These are phyloP conservation scores for Dictyophora rubrovolvata DNA, from an alignment of 768 basidiomycete genomes.

Conservation along the genomic window DNA sequence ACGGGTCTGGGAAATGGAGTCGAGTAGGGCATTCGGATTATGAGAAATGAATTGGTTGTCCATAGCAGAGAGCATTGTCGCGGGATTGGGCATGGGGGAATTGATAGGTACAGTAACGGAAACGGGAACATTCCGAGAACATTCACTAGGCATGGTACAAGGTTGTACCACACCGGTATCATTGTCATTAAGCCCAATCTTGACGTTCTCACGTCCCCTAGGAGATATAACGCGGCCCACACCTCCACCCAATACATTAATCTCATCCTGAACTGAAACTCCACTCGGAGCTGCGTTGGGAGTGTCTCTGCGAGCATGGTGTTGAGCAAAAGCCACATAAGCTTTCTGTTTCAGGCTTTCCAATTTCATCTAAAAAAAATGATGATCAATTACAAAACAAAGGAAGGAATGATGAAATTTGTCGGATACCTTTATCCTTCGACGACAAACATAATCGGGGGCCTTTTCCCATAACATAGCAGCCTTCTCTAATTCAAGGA, in stretches of 20 bases:
- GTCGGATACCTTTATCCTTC: neutral
- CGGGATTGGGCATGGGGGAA: neutral
- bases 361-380: neutral
- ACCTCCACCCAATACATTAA: slow-evolving; percentile 2
- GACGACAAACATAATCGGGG: slow-evolving; percentile 19
- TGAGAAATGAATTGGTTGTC: neutral
- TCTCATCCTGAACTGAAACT: slow-evolving; percentile 1
- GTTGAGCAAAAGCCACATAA: slow-evolving; percentile 1
- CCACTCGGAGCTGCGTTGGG: neutral
- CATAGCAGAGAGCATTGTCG: neutral
- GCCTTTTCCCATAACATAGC: slow-evolving; percentile 57
- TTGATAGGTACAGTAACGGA: no score
- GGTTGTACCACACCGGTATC: neutral
- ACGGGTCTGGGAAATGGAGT: neutral
- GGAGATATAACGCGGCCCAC: slow-evolving; percentile 1
- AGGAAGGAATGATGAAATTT: neutral
- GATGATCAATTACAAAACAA: neutral
- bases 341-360: slow-evolving; percentile 4
- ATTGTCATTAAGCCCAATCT: neutral
- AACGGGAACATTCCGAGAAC: no score
- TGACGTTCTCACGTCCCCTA: neutral
- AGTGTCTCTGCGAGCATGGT: neutral
- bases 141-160: no score
- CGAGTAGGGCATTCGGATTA: neutral
- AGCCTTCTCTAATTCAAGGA: slow-evolving; percentile 53